Evolutionary conservation across 2,329 filamentous ascomycete species (phyloP), one percentile per base, ranked within the genome.

Genomic region (Aspergillus unguis): DNA sequence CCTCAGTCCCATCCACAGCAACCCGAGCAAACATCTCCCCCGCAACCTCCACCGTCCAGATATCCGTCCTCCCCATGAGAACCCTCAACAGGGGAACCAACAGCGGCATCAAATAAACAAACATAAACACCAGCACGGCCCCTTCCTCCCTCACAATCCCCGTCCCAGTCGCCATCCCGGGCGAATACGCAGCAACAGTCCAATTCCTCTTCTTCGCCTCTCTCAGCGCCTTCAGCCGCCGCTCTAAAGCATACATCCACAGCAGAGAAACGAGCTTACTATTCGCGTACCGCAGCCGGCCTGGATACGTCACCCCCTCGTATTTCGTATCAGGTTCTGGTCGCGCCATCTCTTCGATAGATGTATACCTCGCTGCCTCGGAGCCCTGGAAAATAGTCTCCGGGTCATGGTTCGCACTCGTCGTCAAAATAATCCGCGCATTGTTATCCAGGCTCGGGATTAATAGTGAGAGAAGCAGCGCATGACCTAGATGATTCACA

Each of bases 401-500:
- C 2, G 77, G 77, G 52, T 81, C 77, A 57, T 82, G 79, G 0
- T 72, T 75, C 23, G 73, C 74, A 57, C 73, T 77, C 1, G 74
- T 57, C 0, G 71, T 75, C 29, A 80, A 53, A 11, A 80, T 65
- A 37, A 81, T 67, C 0, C 77, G 70, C 0, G 75, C 74, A 3
- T 71, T 62, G 0, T 63, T 35, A 3, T 71, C 71, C 6, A 82
- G 65, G 44, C 69, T 45, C 0, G 73, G 71, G 1, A 57, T 62
- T 1, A 82, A 66, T 1, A 81, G 72, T 46, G 76, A 73, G 60
- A 80, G 79, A 0, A 81, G 70, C 0, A 80, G 65, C 1, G 77
- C 73, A 55, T 81, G 77, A 3, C 78, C 78, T 40, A 80, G 67
- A 55, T 82, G 78, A 53, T 71, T 76, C 58, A 80, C 69, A 4